Evolutionary conservation across 2,329 filamentous ascomycete genomes (phyloP).

Genomic region (Colletotrichum sp.): DNA sequence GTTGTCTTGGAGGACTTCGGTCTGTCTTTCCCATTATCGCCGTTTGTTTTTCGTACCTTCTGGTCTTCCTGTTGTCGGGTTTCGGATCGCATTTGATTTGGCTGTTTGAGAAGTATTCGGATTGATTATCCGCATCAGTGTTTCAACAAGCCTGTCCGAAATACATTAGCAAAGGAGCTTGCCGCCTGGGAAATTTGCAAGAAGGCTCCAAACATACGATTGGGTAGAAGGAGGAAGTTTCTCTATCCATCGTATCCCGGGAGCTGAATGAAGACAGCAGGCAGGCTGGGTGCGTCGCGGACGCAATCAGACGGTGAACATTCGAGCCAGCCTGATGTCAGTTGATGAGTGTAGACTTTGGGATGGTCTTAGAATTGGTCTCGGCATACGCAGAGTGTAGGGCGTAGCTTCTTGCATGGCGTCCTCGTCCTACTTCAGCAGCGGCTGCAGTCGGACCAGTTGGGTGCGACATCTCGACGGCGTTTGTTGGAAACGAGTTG

Average conservation of each 20-base stretch:
- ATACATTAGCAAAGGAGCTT: not conserved
- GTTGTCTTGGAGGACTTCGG: too few relatives aligned
- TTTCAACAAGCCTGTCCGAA: not conserved
- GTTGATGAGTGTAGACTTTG: not conserved
- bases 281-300: not conserved
- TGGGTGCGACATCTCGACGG: not conserved
- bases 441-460: not conserved
- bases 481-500: not conserved
- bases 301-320: not conserved
- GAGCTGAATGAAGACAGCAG: not conserved
- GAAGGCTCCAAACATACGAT: not conserved
- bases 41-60: too few relatives aligned
- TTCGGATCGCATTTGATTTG: too few relatives aligned
- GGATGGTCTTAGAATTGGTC: not conserved
- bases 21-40: not conserved
- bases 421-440: not conserved
- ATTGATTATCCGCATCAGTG: not conserved
- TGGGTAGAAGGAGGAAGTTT: not conserved
- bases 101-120: not conserved
- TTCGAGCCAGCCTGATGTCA: not conserved
- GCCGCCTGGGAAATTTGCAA: not conserved
- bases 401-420: not conserved
- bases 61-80: too few relatives aligned
- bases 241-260: not conserved
- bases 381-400: not conserved